Percentiles rank a stretch among this genome's conserved stretches.
Evolutionary conservation across 2,329 filamentous ascomycete genomes (phyloP).

Genomic region (Tolypocladium ovalisporum): DNA sequence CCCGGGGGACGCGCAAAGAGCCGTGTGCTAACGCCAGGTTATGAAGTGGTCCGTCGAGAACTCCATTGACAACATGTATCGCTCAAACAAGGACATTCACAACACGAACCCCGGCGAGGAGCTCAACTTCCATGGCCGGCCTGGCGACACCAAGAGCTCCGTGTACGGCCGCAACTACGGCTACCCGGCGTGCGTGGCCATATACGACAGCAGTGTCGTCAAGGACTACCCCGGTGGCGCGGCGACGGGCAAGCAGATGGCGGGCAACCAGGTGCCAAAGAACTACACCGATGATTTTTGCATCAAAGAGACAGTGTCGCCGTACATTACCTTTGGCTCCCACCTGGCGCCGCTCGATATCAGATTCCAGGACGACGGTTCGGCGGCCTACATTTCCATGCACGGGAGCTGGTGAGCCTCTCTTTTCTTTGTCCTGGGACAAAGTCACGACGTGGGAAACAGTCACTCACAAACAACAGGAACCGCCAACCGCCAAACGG

Average conservation of each 20-base stretch:
- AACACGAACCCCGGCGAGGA: slow-evolving; percentile 61
- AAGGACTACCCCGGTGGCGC: slow-evolving; percentile 21
- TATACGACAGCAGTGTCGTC: slow-evolving; percentile 32
- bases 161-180: slow-evolving; percentile 41
- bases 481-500: slow-evolving; percentile 22
- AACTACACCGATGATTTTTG: slow-evolving; percentile 12
- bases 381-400: slow-evolving; percentile 48
- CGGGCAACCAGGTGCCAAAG: slow-evolving; percentile 10
- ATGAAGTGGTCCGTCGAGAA: slow-evolving; percentile 52
- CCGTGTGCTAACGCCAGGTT: not conserved
- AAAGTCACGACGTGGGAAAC: not conserved
- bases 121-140: slow-evolving; percentile 56
- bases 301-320: slow-evolving; percentile 8
- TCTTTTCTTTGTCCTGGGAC: not conserved
- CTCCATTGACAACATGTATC: slow-evolving; percentile 47
- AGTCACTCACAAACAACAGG: slow-evolving; percentile 7
- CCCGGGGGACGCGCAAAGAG: too few relatives aligned
- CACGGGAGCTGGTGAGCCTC: slow-evolving; percentile 44
- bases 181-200: slow-evolving; percentile 52
- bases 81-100: slow-evolving; percentile 46
- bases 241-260: slow-evolving; percentile 12
- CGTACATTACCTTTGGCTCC: slow-evolving; percentile 19
- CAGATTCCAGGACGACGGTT: slow-evolving; percentile 44
- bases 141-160: slow-evolving; percentile 19
- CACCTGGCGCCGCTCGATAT: slow-evolving; percentile 57